These are phyloP conservation scores for Trematosphaeria pertusa DNA, from an alignment of 2,329 filamentous ascomycete genomes.

Conservation along the genomic window DNA sequence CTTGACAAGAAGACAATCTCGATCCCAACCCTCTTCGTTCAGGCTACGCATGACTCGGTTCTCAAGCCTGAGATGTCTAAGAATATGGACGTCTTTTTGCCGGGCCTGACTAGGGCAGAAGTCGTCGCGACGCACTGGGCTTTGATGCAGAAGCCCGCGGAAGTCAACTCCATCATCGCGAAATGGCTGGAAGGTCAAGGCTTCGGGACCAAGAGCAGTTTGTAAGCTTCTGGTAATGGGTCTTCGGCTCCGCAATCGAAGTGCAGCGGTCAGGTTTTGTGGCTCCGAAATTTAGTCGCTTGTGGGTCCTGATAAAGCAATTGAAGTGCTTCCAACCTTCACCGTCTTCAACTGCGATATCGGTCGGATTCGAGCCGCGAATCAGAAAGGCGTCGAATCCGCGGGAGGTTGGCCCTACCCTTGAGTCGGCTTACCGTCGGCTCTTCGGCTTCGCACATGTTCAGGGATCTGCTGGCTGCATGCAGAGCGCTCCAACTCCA, in stretches of 20 bases:
- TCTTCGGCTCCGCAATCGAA: background rate
- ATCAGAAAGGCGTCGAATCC: conserved; percentile 1
- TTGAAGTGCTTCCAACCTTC: background rate
- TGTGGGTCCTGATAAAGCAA: conserved; percentile 10
- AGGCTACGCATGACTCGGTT: conserved; percentile 73
- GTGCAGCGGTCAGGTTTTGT: conserved; percentile 7
- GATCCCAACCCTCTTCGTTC: conserved; percentile 73
- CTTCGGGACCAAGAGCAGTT: conserved; percentile 53
- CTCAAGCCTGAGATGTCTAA: conserved; percentile 74
- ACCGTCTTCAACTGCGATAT: conserved; percentile 18
- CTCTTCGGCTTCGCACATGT: conserved; percentile 14
- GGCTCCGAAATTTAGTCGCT: background rate
- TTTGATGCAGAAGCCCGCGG: conserved; percentile 72
- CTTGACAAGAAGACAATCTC: conserved; percentile 41
- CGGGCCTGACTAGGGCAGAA: conserved; percentile 68
- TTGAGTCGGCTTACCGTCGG: conserved; percentile 13
- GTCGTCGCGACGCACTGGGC: conserved; percentile 84
- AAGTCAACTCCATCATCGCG: conserved; percentile 72
- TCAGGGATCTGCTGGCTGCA: conserved; percentile 3
- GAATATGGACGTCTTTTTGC: conserved; percentile 74
- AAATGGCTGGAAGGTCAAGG: conserved; percentile 70
- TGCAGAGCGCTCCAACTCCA: conserved; percentile 7
- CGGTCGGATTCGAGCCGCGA: conserved; percentile 13
- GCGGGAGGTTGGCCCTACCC: conserved; percentile 1
- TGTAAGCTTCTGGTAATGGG: conserved; percentile 41